Conservation (phyloP, 345 rosid genomes). For the Pugionium dolabratum region DNA sequence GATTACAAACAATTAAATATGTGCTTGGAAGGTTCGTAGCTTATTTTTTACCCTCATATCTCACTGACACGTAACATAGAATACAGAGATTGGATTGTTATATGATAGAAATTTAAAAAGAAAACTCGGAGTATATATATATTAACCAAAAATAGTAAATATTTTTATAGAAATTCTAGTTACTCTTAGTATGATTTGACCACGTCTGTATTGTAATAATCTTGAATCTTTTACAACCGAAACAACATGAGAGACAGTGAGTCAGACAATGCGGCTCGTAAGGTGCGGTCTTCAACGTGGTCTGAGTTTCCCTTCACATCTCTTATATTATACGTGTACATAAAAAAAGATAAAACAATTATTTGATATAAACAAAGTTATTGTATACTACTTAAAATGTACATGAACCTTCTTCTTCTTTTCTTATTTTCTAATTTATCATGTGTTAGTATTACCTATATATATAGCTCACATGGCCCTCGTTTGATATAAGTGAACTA, state of each 20-base stretch:
- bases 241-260: constrained; percentile 33
- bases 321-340: constrained; percentile 17
- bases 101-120: no score
- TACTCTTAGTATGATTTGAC: no score
- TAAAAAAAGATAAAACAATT: not conserved
- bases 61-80: no score
- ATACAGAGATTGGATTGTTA: no score
- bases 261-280: constrained; percentile 37
- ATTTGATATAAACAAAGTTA: not conserved
- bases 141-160: no score
- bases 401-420: constrained; percentile 13
- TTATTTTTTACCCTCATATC: no score
- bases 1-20: no score
- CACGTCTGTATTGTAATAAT: no score
- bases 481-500: constrained; percentile 21
- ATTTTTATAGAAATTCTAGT: no score
- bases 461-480: constrained; percentile 21
- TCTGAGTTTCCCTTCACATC: constrained; percentile 9
- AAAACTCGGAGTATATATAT: no score
- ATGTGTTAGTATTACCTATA: constrained; percentile 15
- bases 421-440: not conserved
- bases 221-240: no score
- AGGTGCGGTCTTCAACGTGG: constrained; percentile 40
- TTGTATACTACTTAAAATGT: constrained; percentile 8
- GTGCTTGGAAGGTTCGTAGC: no score